Percentiles rank a stretch among this genome's conserved stretches.
These are phyloP conservation scores for Paraglomus occultum DNA, from an alignment of 192 early-diverging fungal genomes.

Conservation along the genomic window DNA sequence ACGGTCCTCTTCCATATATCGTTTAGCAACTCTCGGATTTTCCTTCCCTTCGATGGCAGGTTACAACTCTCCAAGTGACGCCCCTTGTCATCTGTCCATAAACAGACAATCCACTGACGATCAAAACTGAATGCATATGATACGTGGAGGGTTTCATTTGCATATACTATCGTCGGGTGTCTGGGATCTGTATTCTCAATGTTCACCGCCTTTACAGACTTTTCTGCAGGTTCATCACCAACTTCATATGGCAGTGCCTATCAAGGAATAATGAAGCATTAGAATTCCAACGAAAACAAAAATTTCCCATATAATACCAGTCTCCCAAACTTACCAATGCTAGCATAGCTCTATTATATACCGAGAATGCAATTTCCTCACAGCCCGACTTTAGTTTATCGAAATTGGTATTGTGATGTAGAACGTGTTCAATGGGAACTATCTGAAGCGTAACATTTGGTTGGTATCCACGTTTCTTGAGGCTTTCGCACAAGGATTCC, in stretches of 20 bases:
- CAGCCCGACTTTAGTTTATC: background rate
- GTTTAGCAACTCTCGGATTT: background rate
- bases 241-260: conserved; percentile 1
- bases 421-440: conserved; percentile 15
- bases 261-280: background rate
- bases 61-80: background rate
- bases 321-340: background rate
- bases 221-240: background rate
- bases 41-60: background rate
- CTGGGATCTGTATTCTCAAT: background rate
- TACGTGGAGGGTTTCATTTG: conserved; percentile 11
- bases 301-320: background rate
- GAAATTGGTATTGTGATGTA: background rate
- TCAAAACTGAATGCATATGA: conserved; percentile 22
- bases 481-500: background rate
- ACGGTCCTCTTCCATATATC: background rate
- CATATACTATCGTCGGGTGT: background rate
- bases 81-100: conserved; percentile 16
- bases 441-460: conserved; percentile 1
- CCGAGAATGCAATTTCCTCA: conserved; percentile 13
- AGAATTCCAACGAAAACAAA: background rate
- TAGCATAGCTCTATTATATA: conserved; percentile 13
- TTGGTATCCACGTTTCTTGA: background rate
- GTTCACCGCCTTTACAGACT: background rate
- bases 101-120: background rate